phyloP scores from a whole-genome alignment of 345 rosid species.

The Hypericum androsaemum region DNA sequence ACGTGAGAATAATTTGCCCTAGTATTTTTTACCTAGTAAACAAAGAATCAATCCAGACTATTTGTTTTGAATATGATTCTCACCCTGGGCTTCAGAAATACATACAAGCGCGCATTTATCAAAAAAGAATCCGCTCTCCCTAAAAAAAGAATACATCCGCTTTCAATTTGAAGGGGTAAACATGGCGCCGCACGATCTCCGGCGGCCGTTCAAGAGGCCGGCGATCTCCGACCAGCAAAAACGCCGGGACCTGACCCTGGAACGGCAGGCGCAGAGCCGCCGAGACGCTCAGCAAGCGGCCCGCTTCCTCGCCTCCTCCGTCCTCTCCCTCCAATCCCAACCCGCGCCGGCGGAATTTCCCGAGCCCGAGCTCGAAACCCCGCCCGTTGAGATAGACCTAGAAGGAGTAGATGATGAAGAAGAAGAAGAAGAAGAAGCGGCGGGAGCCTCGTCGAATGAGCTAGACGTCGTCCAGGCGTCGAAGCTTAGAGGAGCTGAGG shows the following conservation, averaged over 20 bases:
- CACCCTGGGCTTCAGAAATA: too few species aligned
- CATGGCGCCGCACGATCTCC: conserved; percentile 73
- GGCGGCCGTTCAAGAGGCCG: conserved; percentile 80
- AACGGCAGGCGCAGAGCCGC: conserved; percentile 68
- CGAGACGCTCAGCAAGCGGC: conserved; percentile 93
- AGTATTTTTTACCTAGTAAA: too few species aligned
- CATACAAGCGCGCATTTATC: too few species aligned
- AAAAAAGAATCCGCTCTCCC: too few species aligned
- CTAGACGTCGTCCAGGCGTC: conserved; percentile 60
- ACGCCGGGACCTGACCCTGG: conserved; percentile 71
- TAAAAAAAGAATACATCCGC: too few species aligned
- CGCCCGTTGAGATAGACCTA: too few species aligned
- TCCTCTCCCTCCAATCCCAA: too few species aligned
- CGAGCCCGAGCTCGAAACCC: conserved; percentile 16
- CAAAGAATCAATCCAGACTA: too few species aligned
- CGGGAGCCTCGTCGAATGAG: conserved; percentile 29
- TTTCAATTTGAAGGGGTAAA: too few species aligned
- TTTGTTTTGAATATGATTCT: too few species aligned
- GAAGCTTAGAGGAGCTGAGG: conserved; percentile 60
- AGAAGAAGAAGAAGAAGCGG: conserved; percentile 19
- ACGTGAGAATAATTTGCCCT: too few species aligned
- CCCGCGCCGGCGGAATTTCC: too few species aligned
- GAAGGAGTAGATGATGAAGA: conserved; percentile 9
- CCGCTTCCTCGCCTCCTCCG: conserved; percentile 17
- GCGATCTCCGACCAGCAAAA: conserved; percentile 83